A percentile compares a stretch with the other conserved stretches of the same genome.
These are phyloP conservation scores for Gilbertella persicaria DNA, from an alignment of 371 early-diverging fungal genomes.

Conservation along the genomic window DNA sequence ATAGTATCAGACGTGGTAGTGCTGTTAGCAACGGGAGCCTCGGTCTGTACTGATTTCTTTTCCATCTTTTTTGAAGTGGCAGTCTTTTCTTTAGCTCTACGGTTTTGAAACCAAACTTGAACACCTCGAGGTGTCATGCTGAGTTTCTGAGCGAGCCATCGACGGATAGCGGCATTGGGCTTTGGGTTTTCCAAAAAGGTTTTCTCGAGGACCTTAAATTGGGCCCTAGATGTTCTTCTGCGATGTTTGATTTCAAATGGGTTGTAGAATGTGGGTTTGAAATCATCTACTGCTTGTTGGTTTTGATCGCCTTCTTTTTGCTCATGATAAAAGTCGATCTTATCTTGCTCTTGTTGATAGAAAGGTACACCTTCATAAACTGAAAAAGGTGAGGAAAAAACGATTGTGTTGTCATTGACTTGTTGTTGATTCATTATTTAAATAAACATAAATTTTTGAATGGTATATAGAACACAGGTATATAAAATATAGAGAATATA, in stretches of 20 bases:
- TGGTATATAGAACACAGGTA: too few relatives aligned
- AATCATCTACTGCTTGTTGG: conserved; percentile 7
- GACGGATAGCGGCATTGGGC: conserved; percentile 66
- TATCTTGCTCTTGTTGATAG: conserved; percentile 16
- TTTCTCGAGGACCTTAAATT: conserved; percentile 68
- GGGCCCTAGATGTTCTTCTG: conserved; percentile 67
- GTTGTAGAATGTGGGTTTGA: conserved; percentile 33
- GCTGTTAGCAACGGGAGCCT: not conserved
- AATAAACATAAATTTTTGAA: conserved; percentile 4
- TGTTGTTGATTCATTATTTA: conserved; percentile 3
- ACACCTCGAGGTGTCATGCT: conserved; percentile 88
- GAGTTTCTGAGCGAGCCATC: conserved; percentile 68
- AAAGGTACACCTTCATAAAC: conserved; percentile 11
- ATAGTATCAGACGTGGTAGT: not conserved
- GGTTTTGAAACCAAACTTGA: conserved; percentile 98
- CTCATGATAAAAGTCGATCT: conserved; percentile 2
- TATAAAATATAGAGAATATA: too few relatives aligned
- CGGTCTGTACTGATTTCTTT: conserved; percentile 1
- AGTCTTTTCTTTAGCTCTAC: conserved; percentile 76
- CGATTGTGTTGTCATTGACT: not conserved
- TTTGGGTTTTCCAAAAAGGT: conserved; percentile 72
- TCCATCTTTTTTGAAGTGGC: conserved; percentile 3
- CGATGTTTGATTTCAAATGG: conserved; percentile 80
- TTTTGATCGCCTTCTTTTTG: not conserved
- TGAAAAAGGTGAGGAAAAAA: not conserved